phyloP scores from a whole-genome alignment of 2,329 filamentous ascomycete species.

The Penicillium fuscoglaucum region DNA sequence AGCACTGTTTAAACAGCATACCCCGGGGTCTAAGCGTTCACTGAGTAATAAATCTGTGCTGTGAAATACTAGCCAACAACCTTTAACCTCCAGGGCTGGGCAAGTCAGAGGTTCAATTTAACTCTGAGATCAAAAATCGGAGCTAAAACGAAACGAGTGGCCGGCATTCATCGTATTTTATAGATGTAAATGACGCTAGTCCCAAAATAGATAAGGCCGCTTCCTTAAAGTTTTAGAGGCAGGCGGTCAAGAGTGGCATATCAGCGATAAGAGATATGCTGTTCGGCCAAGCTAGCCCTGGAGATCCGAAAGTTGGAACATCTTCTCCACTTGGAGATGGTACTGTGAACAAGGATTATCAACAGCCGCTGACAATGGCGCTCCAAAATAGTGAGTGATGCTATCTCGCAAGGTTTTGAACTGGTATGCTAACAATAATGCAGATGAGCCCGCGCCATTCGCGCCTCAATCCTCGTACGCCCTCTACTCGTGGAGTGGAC shows the following conservation, averaged over 20 bases:
- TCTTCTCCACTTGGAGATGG: conserved; percentile 25
- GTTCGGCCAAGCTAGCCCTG: conserved; percentile 17
- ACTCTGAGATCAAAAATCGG: background rate
- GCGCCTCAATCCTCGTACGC: conserved; percentile 46
- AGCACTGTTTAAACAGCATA: too few species aligned
- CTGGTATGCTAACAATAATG: conserved; percentile 17
- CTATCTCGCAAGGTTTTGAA: background rate
- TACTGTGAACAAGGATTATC: conserved; percentile 22
- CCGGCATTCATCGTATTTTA: background rate
- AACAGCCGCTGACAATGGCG: conserved; percentile 33
- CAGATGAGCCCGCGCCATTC: conserved; percentile 33
- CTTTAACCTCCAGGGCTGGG: background rate
- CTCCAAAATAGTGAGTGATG: conserved; percentile 32
- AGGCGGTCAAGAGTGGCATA: conserved; percentile 5
- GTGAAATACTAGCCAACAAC: background rate
- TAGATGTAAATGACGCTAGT: background rate
- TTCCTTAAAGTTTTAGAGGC: background rate
- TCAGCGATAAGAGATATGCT: conserved; percentile 17
- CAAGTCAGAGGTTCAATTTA: background rate
- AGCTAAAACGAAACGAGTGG: background rate
- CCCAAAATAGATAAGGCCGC: background rate
- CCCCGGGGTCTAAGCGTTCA: background rate
- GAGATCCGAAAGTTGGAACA: conserved; percentile 20
- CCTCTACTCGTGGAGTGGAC: conserved; percentile 13
- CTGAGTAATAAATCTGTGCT: background rate